Percentiles rank a stretch among this genome's conserved stretches.
Conservation (phyloP, 1,139 yeast genomes). For the Pichia sp. region DNA sequence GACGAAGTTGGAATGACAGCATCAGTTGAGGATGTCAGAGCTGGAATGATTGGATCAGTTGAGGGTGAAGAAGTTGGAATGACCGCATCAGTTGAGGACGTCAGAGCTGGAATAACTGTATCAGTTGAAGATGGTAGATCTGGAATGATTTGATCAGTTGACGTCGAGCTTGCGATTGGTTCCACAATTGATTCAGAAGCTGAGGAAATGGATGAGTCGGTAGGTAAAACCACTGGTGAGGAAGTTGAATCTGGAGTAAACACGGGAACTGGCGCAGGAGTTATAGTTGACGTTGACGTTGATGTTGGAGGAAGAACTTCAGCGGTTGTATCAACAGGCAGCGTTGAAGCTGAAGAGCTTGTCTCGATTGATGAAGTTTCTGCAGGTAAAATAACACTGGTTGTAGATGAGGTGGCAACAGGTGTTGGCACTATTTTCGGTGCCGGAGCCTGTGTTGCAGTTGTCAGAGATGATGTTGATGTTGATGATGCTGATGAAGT, state of each 20-base stretch:
- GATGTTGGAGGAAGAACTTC: not conserved
- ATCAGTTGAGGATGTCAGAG: not conserved
- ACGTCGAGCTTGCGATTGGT: not conserved
- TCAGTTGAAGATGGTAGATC: not conserved
- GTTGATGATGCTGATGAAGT: too few species aligned
- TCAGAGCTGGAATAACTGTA: not conserved
- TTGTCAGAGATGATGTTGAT: not conserved
- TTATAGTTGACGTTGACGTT: not conserved
- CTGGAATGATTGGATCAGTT: not conserved
- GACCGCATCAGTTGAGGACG: not conserved
- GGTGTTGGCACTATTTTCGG: not conserved
- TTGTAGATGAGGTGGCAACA: too few species aligned
- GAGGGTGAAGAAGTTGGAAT: not conserved
- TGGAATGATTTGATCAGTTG: not conserved
- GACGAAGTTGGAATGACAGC: not conserved
- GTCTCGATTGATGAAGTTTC: too few species aligned
- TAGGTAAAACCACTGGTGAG: too few species aligned
- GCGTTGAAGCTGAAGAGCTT: too few species aligned
- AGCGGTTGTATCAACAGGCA: not conserved
- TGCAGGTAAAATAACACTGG: too few species aligned
- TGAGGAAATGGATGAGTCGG: not conserved
- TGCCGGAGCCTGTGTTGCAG: too few species aligned
- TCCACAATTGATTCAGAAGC: not conserved
- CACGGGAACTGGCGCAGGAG: not conserved
- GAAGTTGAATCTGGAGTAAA: not conserved